Evolutionary conservation across 306 rosid genomes (phyloP), one percentile per base, ranked within the genome.

Genomic region (Vachellia pachyceras): DNA sequence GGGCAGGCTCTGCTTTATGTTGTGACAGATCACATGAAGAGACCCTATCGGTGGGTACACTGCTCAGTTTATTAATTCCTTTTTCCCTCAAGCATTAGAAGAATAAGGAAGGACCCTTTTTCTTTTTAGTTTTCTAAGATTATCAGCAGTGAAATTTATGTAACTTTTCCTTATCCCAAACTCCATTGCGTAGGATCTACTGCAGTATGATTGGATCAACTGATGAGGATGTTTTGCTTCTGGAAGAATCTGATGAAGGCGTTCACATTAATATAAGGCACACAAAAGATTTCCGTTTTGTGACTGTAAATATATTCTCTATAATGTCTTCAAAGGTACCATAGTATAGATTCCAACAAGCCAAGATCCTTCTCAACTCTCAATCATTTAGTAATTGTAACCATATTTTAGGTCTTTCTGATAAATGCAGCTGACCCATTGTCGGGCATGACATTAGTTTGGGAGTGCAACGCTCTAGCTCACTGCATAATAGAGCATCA

Each of bases 341-440:
- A 23, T 46, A 45, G 77, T 84, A 69, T 57, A 70, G 72, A 73
- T 79, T 65, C 52, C 64, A 49, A 47, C 84, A 70, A 41, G 49
- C 65, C 18, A 76, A 54, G 72, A 52, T 84, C 69, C 73, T 79
- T 72, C 40, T 25, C 42, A 50, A 68, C 82, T 67, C 29, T 23
- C 42, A 67, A 72, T 84, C 84, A 82, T 79, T 65, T 52, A 76
- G 74, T 82, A 70, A 81, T 83, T 41, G 29, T 86, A 86, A 87
- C 87, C 88, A 82, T 84, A 41, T 81, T 88, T 84, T 92, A 92
- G 99, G 94, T 93, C 84, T 93, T 91, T 89, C 86, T 93, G 80
- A 93, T 93, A 68, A 89, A 90, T 86, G 97, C 99, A 88, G 97
- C 97, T 72, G 94, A 93, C 82, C 99, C 97, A 69, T 82, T 92